Evolutionary conservation across 2,329 filamentous ascomycete genomes (phyloP), one percentile per base, ranked within the genome.

Genomic region (Boeremia exigua): DNA sequence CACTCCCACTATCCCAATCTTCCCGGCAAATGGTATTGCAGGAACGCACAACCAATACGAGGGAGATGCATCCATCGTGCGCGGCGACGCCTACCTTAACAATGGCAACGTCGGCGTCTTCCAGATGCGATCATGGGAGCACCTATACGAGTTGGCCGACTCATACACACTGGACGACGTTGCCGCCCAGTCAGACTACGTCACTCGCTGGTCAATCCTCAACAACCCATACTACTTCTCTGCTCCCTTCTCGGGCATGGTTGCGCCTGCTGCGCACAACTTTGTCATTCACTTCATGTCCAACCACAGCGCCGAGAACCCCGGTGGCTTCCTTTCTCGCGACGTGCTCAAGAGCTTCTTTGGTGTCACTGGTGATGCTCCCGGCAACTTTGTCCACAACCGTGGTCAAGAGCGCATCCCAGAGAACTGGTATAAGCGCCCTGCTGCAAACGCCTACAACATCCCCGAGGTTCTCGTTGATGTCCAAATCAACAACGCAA

Each of bases 281-380:
- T 61, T 63, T 30, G 60, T 62, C 2, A 57, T 65, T 12, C 48
- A 63, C 36, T 63, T 63, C 42, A 63, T 66, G 51, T 56, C 63
- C 17, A 69, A 67, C 29, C 61, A 65, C 42, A 62, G 57, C 23
- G 59, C 58, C 3, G 62, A 67, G 48, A 56, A 62, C 6, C 64
- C 64, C 9, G 59, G 57, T 10, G 64, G 64, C n/a, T 58, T 57
- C 19, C 58, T 66, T 1, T 58, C 58, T 2, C 62, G 58, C 6
- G 59, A 65, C 15, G 60, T 59, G 1, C 52, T 66, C 1, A 66
- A 65, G 51, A 53, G 49, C 15, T 66, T 66, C 33, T 60, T 62
- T 17, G 62, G 54, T 4, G 63, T 66, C 5, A 60, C 58, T 28
- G 63, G 63, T 6, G 51, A 63, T 29, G 45, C 12, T 3, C 59